Base-by-base conservation (phyloP, 306 rosid species). In the Cucurbita ficifolia region DNA sequence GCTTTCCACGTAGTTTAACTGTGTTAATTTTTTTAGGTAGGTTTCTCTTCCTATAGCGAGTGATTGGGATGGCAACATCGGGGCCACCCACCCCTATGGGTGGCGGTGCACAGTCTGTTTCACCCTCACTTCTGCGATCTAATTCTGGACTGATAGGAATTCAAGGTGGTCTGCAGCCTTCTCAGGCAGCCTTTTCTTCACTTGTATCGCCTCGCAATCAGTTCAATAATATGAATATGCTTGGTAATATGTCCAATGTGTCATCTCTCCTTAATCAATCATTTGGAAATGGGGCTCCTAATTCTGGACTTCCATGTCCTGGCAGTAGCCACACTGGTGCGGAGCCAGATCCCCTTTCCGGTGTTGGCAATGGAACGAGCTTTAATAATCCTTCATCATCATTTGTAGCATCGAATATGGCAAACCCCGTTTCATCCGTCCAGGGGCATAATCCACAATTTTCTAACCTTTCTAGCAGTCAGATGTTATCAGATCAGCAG, bases 21-120 rank as follows among this genome's bases (percentile, higher is more conserved):
- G 50, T 76, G 78, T 83, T 85, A 74, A 65, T 76, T 85, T 75
- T 64, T 81, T 68, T 77, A 83, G 85, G 58, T 85, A 76, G 86
- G 79, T 86, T 62, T 81, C 70, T 55, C 82, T 79, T 78, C 78
- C 79, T 48, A 57, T 80, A 43, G 69, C 82, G 80, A 77, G 83
- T 35, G 46, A 58, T 67, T 68, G 78, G 78, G 72, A 93, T 93
- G 98, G 94, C 85, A 54, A 92, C 93, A 62, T 89, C 96, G 49
- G 98, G 97, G 88, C 91, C 91, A 62, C 86, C 96, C 80, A 83
- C 91, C 65, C 92, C 87, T 13, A 90, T 93, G 72, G 94, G 97
- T 75, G 94, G 97, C 69, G 87, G 96, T 79, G 76, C 87, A 81
- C 98, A 88, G 80, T 90, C 98, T 76, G 90, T 93, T 57, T 59